Percentiles rank a stretch among this genome's conserved stretches.
phyloP scores from a whole-genome alignment of 1,284 basidiomycete species.

The Sporisorium sorghi region DNA sequence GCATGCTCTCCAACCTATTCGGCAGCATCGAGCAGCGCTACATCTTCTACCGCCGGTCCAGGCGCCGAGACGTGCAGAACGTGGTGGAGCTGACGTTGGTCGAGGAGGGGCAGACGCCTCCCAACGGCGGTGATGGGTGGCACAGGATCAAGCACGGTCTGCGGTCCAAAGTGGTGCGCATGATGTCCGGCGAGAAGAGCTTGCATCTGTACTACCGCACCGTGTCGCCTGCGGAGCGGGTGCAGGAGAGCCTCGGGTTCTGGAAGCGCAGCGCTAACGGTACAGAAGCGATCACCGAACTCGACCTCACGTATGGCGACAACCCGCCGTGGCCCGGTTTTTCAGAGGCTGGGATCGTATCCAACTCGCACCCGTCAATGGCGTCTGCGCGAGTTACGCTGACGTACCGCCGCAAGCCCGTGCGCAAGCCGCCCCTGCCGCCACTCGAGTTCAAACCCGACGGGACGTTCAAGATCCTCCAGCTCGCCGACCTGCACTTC shows the following conservation, averaged over 20 bases:
- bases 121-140: slow-evolving; percentile 52
- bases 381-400: slow-evolving; percentile 37
- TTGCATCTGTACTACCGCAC: slow-evolving; percentile 57
- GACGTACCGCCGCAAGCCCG: slow-evolving; percentile 46
- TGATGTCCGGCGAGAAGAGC: slow-evolving; percentile 29
- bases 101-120: slow-evolving; percentile 34
- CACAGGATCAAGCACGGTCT: slow-evolving; percentile 49
- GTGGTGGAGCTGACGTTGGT: slow-evolving; percentile 58
- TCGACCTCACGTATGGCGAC: slow-evolving; percentile 61
- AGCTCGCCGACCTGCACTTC: slow-evolving; percentile 66
- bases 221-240: slow-evolving; percentile 4
- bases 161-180: slow-evolving; percentile 29
- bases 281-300: slow-evolving; percentile 53
- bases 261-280: slow-evolving; percentile 13
- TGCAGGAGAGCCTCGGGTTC: slow-evolving; percentile 18
- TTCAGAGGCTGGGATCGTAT: slow-evolving; percentile 37
- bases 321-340: slow-evolving; percentile 64
- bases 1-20: slow-evolving; percentile 36
- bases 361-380: slow-evolving; percentile 23
- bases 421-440: slow-evolving; percentile 21
- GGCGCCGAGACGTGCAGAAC: slow-evolving; percentile 37
- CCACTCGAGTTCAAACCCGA: slow-evolving; percentile 47
- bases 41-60: slow-evolving; percentile 60
- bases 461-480: slow-evolving; percentile 65
- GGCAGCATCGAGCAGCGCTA: slow-evolving; percentile 51